phyloP scores from a whole-genome alignment of 2,329 filamentous ascomycete genomes.

The Lachnellula occidentalis region DNA sequence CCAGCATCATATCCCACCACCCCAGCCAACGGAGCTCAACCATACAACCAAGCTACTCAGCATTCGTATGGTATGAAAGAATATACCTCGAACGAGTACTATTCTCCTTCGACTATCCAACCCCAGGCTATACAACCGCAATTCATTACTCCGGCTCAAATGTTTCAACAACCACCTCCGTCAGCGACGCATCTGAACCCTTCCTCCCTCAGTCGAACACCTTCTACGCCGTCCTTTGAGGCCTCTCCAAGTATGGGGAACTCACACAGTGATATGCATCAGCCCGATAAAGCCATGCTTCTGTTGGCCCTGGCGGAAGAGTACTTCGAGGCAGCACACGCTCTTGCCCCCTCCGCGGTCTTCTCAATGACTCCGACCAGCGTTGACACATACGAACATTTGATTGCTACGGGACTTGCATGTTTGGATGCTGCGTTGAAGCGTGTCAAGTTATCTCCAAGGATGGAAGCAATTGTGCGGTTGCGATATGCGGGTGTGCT shows the following conservation, averaged over 20 bases:
- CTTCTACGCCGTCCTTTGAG: conserved; percentile 4
- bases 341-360: conserved; percentile 45
- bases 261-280: conserved; percentile 1
- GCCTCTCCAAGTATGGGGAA: conserved; percentile 7
- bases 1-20: conserved; percentile 3
- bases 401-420: conserved; percentile 66
- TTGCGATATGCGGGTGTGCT: conserved; percentile 67
- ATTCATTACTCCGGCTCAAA: conserved; percentile 30
- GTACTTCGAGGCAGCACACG: conserved; percentile 62
- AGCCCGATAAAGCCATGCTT: conserved; percentile 33
- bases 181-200: conserved; percentile 3
- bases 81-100: conserved; percentile 13
- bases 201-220: conserved; percentile 5
- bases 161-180: conserved; percentile 21
- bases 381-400: conserved; percentile 62
- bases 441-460: conserved; percentile 53
- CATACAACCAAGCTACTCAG: conserved; percentile 4
- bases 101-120: conserved; percentile 6
- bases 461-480: conserved; percentile 63
- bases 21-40: neutral
- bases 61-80: conserved; percentile 13
- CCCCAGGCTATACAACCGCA: conserved; percentile 19
- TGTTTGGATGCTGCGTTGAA: conserved; percentile 67
- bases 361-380: conserved; percentile 43
- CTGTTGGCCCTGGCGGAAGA: conserved; percentile 71